Evolutionary conservation across 805 yeast species (phyloP).

Genomic region (Pichia phayaonensis): DNA sequence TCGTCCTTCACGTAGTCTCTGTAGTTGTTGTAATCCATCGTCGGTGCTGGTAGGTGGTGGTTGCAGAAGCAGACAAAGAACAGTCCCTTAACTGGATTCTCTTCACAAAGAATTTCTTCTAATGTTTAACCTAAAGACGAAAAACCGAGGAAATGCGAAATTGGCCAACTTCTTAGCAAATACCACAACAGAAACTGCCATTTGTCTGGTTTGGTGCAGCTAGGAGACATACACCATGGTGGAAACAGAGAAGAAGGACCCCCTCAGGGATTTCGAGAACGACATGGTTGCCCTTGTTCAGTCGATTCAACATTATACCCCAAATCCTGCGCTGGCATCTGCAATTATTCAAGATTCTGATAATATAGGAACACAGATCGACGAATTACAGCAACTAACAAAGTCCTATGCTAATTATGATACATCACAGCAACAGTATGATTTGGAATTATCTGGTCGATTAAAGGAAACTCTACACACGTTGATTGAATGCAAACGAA

Average conservation of each 20-base stretch:
- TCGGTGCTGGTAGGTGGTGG: no score
- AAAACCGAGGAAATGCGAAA: no score
- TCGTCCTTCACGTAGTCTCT: background rate
- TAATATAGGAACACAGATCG: conserved; percentile 3
- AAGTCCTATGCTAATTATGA: background rate
- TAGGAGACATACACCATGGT: background rate
- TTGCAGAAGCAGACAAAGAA: no score
- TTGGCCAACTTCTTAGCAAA: no score
- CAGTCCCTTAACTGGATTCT: no score
- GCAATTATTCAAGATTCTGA: background rate
- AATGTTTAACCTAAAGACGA: no score
- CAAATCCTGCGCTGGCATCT: background rate
- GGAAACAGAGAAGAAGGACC: background rate
- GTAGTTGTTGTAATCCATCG: background rate
- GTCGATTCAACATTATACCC: conserved; percentile 4
- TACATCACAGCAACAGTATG: background rate
- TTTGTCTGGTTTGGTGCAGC: no score
- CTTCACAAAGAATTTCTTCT: no score
- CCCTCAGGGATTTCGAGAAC: background rate
- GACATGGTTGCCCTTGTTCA: background rate
- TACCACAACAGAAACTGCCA: no score
- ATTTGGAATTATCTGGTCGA: background rate
- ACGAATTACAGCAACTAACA: background rate
- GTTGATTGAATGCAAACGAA: conserved; percentile 4
- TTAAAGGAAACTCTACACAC: background rate